Base-by-base conservation (phyloP, 1,139 yeast genomes). In the Yamadazyma buinensis region DNA sequence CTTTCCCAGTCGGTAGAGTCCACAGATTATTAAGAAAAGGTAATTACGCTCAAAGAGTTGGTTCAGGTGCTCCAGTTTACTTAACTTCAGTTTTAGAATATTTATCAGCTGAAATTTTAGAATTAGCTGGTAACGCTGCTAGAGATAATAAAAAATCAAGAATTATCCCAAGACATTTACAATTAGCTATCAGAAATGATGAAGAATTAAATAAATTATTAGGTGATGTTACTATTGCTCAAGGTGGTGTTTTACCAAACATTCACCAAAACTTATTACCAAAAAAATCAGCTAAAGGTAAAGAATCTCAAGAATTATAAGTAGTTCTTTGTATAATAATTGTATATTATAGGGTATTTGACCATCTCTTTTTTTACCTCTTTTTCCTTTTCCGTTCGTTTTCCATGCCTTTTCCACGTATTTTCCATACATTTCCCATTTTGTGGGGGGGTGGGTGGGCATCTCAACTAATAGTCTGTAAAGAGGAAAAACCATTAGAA, bases 231-330 rank as follows among this genome's bases (percentile, higher is more conserved):
- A 84, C 95, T 51, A 87, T 86, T 59, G 95, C 95, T 54, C 95
- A 86, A 75, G 96, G 95, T 84, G 96, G 96, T 84, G 96, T 87
- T 52, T 77, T 87, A 67, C 96, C 95, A 77, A 88, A 90, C 84
- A 84, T 83, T 64, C 96, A 90, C 74, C 90, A 84, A 71, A 84
- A 84, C 76, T 81, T 90, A 70, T 81, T 88, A 69, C 97, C 97
- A 72, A 81, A 88, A 80, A 90, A 90, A 79, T 77, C 87, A 57
- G 75, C 85, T 47, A 80, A 81, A 72, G 64, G 64, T 50, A 80
- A 81, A 70, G 88, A 86, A 69, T 84, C 92, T 61, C 94, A 84
- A 74, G 92, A 84, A 72, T 81, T 84, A 74, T 84, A 79, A 39
- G 38, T 29, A 23, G 18, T 34, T 32, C 33, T 39, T 42, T 42